Evolutionary conservation across 768 basidiomycete species (phyloP).

Genomic region (Serendipita sp.): DNA sequence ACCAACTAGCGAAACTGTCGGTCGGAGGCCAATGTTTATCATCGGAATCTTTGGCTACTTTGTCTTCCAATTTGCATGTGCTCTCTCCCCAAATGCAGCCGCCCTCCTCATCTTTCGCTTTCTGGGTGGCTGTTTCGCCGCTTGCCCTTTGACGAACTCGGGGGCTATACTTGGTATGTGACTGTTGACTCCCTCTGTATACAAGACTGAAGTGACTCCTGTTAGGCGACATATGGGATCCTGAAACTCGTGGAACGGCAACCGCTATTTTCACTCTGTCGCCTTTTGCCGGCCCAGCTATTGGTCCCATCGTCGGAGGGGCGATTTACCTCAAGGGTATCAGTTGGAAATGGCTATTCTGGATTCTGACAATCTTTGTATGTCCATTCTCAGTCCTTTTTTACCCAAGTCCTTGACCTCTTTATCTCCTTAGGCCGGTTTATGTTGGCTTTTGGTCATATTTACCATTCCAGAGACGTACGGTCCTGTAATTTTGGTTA

Average conservation of each 20-base stretch:
- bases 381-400: constrained; percentile 14
- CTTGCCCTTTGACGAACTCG: constrained; percentile 24
- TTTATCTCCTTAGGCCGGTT: background rate
- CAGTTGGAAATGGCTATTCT: constrained; percentile 20
- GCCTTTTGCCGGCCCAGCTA: constrained; percentile 22
- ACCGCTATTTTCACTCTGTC: constrained; percentile 21
- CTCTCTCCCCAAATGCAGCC: constrained; percentile 22
- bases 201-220: background rate
- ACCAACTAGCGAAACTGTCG: constrained; percentile 20
- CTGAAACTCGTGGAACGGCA: constrained; percentile 21
- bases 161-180: constrained; percentile 18
- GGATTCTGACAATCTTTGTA: constrained; percentile 21
- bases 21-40: constrained; percentile 22
- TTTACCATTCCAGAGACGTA: constrained; percentile 8
- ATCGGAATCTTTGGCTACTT: constrained; percentile 12
- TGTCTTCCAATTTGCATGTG: constrained; percentile 22
- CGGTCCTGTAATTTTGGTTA: constrained; percentile 17
- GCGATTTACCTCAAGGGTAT: constrained; percentile 19
- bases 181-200: background rate
- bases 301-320: constrained; percentile 22
- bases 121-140: constrained; percentile 21
- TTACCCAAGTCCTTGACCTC: constrained; percentile 14
- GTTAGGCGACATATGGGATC: constrained; percentile 15
- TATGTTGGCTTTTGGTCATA: background rate
- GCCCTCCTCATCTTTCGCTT: constrained; percentile 25